Conservation (phyloP, 2,329 filamentous ascomycete species). For the Dryadomyces quercivorus region DNA sequence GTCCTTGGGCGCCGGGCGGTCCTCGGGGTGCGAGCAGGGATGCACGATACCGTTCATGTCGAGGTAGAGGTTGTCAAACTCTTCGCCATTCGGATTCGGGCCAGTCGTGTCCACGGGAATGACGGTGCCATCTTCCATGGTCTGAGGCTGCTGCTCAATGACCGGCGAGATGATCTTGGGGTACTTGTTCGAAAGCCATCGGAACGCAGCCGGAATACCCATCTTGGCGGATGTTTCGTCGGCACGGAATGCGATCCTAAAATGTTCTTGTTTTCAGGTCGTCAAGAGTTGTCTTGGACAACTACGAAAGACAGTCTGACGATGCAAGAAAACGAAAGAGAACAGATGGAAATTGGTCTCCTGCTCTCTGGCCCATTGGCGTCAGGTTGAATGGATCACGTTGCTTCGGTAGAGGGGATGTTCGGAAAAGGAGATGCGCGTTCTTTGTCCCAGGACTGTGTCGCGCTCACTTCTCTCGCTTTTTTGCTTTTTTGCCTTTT, state of each 20-base stretch:
- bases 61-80: slow-evolving; percentile 94
- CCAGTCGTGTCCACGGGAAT: slow-evolving; percentile 76
- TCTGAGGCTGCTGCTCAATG: slow-evolving; percentile 69
- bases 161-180: slow-evolving; percentile 94
- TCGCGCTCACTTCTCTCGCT: no score
- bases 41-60: slow-evolving; percentile 99
- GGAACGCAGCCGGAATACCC: slow-evolving; percentile 90
- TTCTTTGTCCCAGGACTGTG: no score
- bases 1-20: slow-evolving; percentile 76
- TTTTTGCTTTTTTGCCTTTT: no score
- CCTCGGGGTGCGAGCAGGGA: slow-evolving; percentile 95
- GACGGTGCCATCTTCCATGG: slow-evolving; percentile 66
- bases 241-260: not conserved
- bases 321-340: not conserved
- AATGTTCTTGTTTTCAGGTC: not conserved
- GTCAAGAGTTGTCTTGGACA: not conserved
- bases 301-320: not conserved
- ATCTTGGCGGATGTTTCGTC: slow-evolving; percentile 34
- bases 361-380: not conserved
- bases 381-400: not conserved
- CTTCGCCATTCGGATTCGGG: slow-evolving; percentile 92
- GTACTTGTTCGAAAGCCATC: slow-evolving; percentile 95
- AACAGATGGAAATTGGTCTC: not conserved
- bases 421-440: not conserved
- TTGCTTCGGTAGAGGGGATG: not conserved